Percentiles rank a stretch among this genome's conserved stretches.
Evolutionary conservation across 495 filamentous ascomycete genomes (phyloP).

Genomic region (Hamigera avellanea): DNA sequence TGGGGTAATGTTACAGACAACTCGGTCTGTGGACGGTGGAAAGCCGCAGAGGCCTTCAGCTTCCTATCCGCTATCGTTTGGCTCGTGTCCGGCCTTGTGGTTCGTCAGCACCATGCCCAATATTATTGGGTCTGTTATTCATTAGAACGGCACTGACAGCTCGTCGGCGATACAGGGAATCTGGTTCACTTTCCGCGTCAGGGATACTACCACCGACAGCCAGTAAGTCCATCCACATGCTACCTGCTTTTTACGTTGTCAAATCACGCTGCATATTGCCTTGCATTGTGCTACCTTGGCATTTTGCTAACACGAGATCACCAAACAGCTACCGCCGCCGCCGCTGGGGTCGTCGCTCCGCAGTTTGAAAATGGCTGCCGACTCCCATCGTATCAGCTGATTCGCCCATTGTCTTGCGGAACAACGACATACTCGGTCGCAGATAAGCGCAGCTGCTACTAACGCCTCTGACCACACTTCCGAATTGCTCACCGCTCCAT

Average conservation of each 20-base stretch:
- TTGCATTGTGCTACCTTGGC: too few relatives aligned
- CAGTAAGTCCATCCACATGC: neutral
- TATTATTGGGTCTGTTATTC: neutral
- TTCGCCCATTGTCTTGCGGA: too few relatives aligned
- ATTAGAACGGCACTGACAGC: conserved; percentile 1
- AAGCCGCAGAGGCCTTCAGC: conserved; percentile 53
- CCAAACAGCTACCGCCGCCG: conserved; percentile 4
- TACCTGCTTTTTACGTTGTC: neutral
- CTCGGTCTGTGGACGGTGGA: conserved; percentile 46
- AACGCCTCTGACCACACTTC: too few relatives aligned
- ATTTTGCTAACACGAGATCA: conserved; percentile 3
- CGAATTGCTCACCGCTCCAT: too few relatives aligned
- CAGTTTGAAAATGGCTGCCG: neutral
- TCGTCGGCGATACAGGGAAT: conserved; percentile 15
- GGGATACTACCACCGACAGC: conserved; percentile 8
- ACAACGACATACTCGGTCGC: too few relatives aligned
- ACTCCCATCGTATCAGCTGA: too few relatives aligned
- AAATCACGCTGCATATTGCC: too few relatives aligned
- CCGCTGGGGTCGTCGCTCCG: conserved; percentile 14
- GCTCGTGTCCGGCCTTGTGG: conserved; percentile 47
- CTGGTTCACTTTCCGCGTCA: conserved; percentile 32
- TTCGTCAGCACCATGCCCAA: conserved; percentile 9
- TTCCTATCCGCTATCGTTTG: conserved; percentile 58
- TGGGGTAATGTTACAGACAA: conserved; percentile 31
- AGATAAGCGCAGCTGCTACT: too few relatives aligned